Base-by-base conservation (phyloP, 129 eudicot species). In the Flaveria sonorensis region DNA sequence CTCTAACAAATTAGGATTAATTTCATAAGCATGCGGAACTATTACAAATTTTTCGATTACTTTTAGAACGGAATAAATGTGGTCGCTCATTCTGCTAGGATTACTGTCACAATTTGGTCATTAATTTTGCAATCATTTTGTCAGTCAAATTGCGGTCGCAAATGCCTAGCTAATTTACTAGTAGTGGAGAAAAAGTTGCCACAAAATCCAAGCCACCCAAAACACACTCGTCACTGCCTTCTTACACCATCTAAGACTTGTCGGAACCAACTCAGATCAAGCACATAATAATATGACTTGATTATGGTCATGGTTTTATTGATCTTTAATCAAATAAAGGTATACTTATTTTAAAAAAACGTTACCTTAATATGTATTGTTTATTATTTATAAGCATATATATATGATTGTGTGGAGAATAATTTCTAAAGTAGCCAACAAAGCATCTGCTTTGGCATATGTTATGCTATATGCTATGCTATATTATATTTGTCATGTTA, bases 371-470 rank as follows among this genome's bases (percentile, higher is more conserved):
- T 11, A 26, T 62, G 4, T 62, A 4, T 40, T 43, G 14, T 73
- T 62, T 23, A 18, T 66, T 53, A 40, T 73, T 64, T 45, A 67
- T 80, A 52, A 66, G 83, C 21, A 57, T 0, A 36, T 32, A 36
- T 36, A 36, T 65, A 67, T 81, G 76, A 56, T 74, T 74, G 74
- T 74, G 32, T 81, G 24, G 71, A 68, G 80, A 81, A 81, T 81
- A 81, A 81, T 50, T 68, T 53, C 20, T 74, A 81, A 81, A 74
- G 80, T 55, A 74, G 76, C 71, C 84, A 42, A 67, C 80, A 74
- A 74, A 81, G 84, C 80, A 81, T 81, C 84, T 81, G 45, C 80
- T 81, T 81, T 81, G 75, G 80, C 84, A 81, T 74, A 81, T 81
- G 64, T 70, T 56, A 69, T 70, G 69, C 36, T 73, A 73, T 73